Evolutionary conservation across 345 rosid species (phyloP), one percentile per base, ranked within the genome.

Genomic region (Crucihimalaya himalaica): DNA sequence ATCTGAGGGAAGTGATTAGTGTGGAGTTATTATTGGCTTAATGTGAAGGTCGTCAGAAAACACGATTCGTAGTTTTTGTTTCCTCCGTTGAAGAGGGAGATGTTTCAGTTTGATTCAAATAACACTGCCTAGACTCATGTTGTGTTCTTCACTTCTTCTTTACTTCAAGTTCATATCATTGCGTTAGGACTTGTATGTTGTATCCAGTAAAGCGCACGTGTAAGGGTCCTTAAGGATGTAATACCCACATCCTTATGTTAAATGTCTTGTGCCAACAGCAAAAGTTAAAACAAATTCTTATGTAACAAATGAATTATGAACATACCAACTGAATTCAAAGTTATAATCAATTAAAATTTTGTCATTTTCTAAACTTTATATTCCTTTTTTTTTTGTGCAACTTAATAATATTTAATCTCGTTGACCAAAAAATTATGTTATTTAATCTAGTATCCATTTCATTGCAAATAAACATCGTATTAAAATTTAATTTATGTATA

Each of bases 271-370:
- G n/a, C n/a, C n/a, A n/a, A n/a, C n/a, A n/a, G n/a, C n/a, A n/a
- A n/a, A n/a, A n/a, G n/a, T n/a, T n/a, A n/a, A n/a, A n/a, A n/a
- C n/a, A n/a, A n/a, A n/a, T n/a, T n/a, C n/a, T n/a, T n/a, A n/a
- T n/a, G n/a, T n/a, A 76, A 70, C 80, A 18, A 50, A 76, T 76
- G 65, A 76, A 69, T 75, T 54, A 76, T 69, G 64, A 69, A 28
- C 53, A 63, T 54, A 53, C 70, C 70, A 69, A 76, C 75, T 69
- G 35, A 62, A 54, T 52, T 76, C 68, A 69, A 76, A 68, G 11
- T 53, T 54, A 55, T 45, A 52, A 32, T 21, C 63, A 43, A 25
- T 43, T 28, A 40, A 12, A 8, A 7, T 28, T 32, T 67, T 68
- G 78, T 73, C 72, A 65, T 35, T 65, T 39, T 20, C 28, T 50